These are phyloP conservation scores for Elongisporangium prolatum DNA, from an alignment of 352 stramenopile species.

Conservation along the genomic window DNA sequence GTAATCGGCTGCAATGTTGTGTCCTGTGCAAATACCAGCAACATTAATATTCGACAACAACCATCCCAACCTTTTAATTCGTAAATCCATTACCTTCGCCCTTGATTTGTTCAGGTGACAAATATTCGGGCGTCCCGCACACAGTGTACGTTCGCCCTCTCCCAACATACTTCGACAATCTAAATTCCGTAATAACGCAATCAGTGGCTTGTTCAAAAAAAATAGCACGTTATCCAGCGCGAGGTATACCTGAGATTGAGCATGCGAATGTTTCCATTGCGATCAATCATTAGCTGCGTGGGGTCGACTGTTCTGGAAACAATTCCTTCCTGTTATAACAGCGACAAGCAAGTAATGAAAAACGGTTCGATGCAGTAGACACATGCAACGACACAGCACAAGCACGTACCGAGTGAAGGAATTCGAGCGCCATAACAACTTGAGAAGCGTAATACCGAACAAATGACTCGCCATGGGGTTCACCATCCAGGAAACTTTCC, in stretches of 20 bases:
- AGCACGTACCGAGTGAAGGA: constrained; percentile 62
- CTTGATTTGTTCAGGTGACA: constrained; percentile 85
- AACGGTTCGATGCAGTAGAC: not conserved
- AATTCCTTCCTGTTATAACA: constrained; percentile 52
- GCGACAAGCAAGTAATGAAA: constrained; percentile 4
- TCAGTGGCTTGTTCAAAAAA: not conserved
- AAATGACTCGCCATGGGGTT: constrained; percentile 69
- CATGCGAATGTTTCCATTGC: constrained; percentile 79
- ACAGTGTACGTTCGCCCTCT: constrained; percentile 82
- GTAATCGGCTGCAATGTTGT: constrained; percentile 88
- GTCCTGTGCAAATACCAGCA: constrained; percentile 25
- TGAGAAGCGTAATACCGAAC: constrained; percentile 85
- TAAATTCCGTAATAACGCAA: constrained; percentile 10
- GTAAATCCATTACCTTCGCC: constrained; percentile 49
- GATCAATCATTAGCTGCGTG: constrained; percentile 76
- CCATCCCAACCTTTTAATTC: not conserved
- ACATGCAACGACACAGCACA: not conserved
- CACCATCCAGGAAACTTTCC: constrained; percentile 67
- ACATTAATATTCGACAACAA: not conserved
- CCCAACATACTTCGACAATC: constrained; percentile 84
- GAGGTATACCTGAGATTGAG: constrained; percentile 63
- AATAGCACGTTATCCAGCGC: not conserved
- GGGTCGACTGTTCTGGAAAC: constrained; percentile 76
- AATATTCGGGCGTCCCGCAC: constrained; percentile 80
- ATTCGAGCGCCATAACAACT: constrained; percentile 76